Conservation (phyloP, 345 rosid species). For the Citrus medica region DNA sequence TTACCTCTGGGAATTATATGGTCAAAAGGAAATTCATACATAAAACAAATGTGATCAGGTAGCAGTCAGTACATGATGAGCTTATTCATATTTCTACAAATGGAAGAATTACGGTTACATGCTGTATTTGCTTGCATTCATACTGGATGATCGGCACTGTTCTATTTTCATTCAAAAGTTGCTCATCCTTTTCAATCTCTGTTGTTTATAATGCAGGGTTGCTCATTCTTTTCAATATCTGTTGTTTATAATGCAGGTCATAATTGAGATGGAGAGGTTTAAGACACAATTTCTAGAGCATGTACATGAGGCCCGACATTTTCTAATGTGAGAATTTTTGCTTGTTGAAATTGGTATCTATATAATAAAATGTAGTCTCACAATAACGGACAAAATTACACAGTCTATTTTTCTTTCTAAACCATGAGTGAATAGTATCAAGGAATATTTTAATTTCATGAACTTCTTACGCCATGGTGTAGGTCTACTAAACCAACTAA, state of each 20-base stretch:
- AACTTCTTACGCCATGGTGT: background rate
- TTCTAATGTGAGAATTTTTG: conserved; percentile 42
- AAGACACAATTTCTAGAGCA: conserved; percentile 62
- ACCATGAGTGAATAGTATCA: background rate
- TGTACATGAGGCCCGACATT: conserved; percentile 41
- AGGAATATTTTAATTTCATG: background rate
- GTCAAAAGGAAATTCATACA: background rate
- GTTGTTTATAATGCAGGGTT: too few species aligned
- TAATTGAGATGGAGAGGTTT: conserved; percentile 76
- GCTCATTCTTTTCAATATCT: background rate
- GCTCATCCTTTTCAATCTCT: too few species aligned
- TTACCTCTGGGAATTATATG: background rate
- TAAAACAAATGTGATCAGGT: background rate
- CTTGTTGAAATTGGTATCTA: conserved; percentile 9
- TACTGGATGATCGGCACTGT: background rate
- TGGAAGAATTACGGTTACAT: background rate
- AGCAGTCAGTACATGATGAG: background rate
- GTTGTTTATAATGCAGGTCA: conserved; percentile 41
- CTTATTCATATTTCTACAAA: background rate
- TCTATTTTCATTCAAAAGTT: conserved; percentile 1
- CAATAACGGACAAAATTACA: background rate
- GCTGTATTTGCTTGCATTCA: background rate
- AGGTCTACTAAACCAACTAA: background rate
- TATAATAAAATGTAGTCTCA: background rate
- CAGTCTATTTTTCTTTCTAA: background rate